A percentile compares a stretch with the other conserved stretches of the same genome.
Evolutionary conservation across 352 stramenopile genomes (phyloP).

Genomic region (Pythium sp.): DNA sequence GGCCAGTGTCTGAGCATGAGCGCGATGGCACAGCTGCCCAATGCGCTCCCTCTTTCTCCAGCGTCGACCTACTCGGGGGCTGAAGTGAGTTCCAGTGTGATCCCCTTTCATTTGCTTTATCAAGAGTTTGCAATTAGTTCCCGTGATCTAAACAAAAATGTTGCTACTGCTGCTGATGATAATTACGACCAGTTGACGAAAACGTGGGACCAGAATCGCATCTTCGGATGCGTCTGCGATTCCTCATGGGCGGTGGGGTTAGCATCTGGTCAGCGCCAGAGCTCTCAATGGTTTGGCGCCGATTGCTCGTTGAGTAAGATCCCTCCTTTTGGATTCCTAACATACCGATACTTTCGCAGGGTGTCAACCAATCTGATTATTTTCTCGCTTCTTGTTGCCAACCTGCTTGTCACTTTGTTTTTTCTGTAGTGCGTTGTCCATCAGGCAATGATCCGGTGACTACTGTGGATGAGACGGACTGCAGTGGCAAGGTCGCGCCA

Average conservation of each 20-base stretch:
- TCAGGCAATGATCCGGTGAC: conserved; percentile 88
- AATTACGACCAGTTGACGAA: conserved; percentile 29
- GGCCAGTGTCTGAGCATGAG: conserved; percentile 72
- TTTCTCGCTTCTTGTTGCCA: neutral
- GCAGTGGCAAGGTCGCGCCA: conserved; percentile 39
- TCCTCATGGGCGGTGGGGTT: conserved; percentile 77
- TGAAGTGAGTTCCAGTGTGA: conserved; percentile 22
- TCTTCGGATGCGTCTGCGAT: conserved; percentile 80
- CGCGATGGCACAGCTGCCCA: conserved; percentile 41
- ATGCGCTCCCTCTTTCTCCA: conserved; percentile 54
- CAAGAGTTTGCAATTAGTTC: neutral
- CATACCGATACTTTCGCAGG: neutral
- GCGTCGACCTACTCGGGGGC: conserved; percentile 54
- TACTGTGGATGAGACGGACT: conserved; percentile 82
- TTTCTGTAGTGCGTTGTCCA: conserved; percentile 62
- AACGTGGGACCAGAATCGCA: conserved; percentile 74
- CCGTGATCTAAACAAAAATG: neutral
- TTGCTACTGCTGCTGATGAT: neutral
- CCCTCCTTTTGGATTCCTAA: neutral
- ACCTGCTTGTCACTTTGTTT: neutral
- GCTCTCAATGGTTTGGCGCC: conserved; percentile 85
- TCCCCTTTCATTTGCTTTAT: neutral
- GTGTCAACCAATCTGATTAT: neutral
- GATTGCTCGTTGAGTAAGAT: conserved; percentile 78
- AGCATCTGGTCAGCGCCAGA: conserved; percentile 65